A percentile compares a stretch with the other conserved stretches of the same genome.
Conservation (phyloP, 2,329 filamentous ascomycete genomes). For the Apiospora pterosperma region DNA sequence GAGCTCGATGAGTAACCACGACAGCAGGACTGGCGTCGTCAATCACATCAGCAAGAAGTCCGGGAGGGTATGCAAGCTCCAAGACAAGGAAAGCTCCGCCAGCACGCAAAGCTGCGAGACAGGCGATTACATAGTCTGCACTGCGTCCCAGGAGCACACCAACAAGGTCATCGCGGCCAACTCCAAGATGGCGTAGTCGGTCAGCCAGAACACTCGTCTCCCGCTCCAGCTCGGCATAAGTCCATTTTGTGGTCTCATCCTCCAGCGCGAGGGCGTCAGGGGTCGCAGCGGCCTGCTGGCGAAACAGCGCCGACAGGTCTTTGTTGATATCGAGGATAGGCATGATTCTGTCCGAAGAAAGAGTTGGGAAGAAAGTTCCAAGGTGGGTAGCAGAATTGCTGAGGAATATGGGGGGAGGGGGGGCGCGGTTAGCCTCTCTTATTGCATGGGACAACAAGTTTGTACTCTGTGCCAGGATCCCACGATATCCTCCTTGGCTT, state of each 20-base stretch:
- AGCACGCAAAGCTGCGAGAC: slow-evolving; percentile 72
- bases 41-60: slow-evolving; percentile 70
- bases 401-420: no score
- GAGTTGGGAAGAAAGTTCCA: background rate
- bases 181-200: slow-evolving; percentile 63
- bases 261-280: slow-evolving; percentile 70
- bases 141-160: slow-evolving; percentile 73
- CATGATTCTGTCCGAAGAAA: background rate
- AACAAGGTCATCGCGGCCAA: slow-evolving; percentile 70
- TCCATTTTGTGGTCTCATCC: slow-evolving; percentile 64
- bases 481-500: background rate
- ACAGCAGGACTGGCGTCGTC: slow-evolving; percentile 71
- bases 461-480: background rate
- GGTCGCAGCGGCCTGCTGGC: slow-evolving; percentile 63
- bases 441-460: background rate
- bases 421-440: background rate
- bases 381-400: background rate
- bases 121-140: slow-evolving; percentile 76
- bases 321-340: slow-evolving; percentile 61
- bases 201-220: slow-evolving; percentile 63
- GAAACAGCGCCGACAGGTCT: slow-evolving; percentile 70
- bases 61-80: slow-evolving; percentile 74
- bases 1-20: slow-evolving; percentile 64
- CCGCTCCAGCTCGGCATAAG: slow-evolving; percentile 68
- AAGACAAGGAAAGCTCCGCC: slow-evolving; percentile 79